Conservation (phyloP, 2,329 filamentous ascomycete species). For the Trichoderma koningii region DNA sequence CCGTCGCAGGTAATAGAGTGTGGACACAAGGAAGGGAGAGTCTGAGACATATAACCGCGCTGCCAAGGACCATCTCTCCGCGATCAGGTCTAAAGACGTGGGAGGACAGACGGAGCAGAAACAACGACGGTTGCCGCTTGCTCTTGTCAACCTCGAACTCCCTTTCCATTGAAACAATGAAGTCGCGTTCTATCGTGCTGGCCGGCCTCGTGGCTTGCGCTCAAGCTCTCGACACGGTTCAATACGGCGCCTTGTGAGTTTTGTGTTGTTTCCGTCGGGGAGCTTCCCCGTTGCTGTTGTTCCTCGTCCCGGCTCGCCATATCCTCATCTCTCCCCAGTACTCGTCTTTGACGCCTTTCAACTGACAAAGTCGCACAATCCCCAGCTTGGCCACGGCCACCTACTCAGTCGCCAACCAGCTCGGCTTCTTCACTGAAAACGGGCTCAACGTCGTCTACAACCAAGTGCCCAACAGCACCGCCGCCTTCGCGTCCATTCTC, state of each 20-base stretch:
- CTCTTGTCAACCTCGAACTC: not conserved
- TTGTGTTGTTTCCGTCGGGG: not conserved
- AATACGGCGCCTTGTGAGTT: conserved; percentile 20
- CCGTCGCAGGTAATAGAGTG: conserved; percentile 4
- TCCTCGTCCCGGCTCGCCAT: too few relatives aligned
- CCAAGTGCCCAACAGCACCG: conserved; percentile 14
- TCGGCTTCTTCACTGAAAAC: conserved; percentile 12
- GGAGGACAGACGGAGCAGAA: not conserved
- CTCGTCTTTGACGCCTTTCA: too few relatives aligned
- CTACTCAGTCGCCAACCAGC: conserved; percentile 17
- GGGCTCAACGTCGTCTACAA: conserved; percentile 15
- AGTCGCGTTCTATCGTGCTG: not conserved
- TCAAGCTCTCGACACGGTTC: conserved; percentile 13
- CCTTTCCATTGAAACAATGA: conserved; percentile 1
- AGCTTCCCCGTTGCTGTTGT: too few relatives aligned
- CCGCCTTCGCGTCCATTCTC: conserved; percentile 15
- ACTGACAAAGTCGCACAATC: not conserved
- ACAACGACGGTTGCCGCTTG: not conserved
- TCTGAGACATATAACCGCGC: not conserved
- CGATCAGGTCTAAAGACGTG: not conserved
- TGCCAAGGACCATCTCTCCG: not conserved
- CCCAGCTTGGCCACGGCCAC: conserved; percentile 4
- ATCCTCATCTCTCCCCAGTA: too few relatives aligned
- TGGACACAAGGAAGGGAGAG: not conserved
- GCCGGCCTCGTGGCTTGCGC: conserved; percentile 4